A percentile compares a stretch with the other conserved stretches of the same genome.
Conservation (phyloP, 129 eudicot species). For the Arctium lappa region DNA sequence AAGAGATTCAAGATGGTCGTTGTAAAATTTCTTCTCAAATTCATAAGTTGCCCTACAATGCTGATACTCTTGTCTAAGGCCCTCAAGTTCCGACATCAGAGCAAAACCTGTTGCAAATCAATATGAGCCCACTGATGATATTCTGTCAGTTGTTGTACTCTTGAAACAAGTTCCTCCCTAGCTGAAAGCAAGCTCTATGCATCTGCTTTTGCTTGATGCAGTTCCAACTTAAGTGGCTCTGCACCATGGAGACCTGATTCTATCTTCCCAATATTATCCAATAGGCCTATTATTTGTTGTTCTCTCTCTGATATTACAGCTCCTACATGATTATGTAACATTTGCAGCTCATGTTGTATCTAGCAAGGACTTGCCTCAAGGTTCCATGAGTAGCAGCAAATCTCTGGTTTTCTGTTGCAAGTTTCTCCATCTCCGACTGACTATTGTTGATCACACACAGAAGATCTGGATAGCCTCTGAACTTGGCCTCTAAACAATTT, state of each 20-base stretch:
- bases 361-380: constrained; percentile 80
- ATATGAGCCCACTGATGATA: constrained; percentile 70
- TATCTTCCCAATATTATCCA: constrained; percentile 64
- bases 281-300: constrained; percentile 56
- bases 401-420: constrained; percentile 79
- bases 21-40: no score
- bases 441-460: no score
- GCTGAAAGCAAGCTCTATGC: constrained; percentile 50
- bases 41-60: constrained; percentile 50
- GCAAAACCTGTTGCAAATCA: constrained; percentile 68
- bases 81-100: constrained; percentile 66
- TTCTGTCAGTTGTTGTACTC: constrained; percentile 56
- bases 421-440: constrained; percentile 60
- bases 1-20: no score
- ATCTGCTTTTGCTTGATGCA: constrained; percentile 63
- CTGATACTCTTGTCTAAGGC: constrained; percentile 85
- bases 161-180: constrained; percentile 40
- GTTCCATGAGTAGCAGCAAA: constrained; percentile 87
- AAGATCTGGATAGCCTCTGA: no score
- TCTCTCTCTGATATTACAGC: constrained; percentile 57
- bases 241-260: constrained; percentile 70
- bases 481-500: no score
- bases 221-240: constrained; percentile 56
- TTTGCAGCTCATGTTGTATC: constrained; percentile 74
- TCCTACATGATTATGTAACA: constrained; percentile 26